phyloP scores from a whole-genome alignment of 305 asterid genomes.

The Fraxinus ornus region DNA sequence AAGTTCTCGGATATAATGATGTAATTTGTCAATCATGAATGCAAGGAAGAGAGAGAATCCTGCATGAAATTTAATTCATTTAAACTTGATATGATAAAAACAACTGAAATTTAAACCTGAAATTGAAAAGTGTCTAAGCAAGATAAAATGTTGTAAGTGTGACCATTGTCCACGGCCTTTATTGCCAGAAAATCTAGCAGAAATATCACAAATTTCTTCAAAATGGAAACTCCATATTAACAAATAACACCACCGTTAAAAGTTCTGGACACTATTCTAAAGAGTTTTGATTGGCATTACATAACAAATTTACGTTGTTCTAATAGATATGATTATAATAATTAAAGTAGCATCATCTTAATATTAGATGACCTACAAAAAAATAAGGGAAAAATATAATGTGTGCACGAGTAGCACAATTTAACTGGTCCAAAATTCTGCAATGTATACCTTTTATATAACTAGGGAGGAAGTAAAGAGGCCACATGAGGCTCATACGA shows the following conservation, averaged over 20 bases:
- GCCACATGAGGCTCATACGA: neutral
- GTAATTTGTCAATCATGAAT: constrained; percentile 1
- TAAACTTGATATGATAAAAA: neutral
- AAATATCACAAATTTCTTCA: neutral
- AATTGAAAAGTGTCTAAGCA: neutral
- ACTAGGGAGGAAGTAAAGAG: neutral
- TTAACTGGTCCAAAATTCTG: neutral
- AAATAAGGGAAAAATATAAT: neutral
- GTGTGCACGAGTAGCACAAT: neutral
- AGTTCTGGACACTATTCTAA: neutral
- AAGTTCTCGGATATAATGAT: constrained; percentile 4
- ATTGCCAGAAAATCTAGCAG: neutral
- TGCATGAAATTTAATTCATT: neutral
- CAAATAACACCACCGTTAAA: neutral
- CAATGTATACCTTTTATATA: neutral
- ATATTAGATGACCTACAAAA: neutral
- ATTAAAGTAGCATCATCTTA: neutral
- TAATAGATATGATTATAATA: neutral
- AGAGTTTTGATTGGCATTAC: neutral
- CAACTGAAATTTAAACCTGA: neutral
- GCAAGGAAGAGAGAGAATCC: neutral
- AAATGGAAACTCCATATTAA: neutral
- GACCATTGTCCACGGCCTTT: neutral
- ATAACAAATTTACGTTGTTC: neutral
- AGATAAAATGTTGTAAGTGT: neutral